Evolutionary conservation across 2,329 filamentous ascomycete species (phyloP).

Genomic region (Scytalidium sp.): DNA sequence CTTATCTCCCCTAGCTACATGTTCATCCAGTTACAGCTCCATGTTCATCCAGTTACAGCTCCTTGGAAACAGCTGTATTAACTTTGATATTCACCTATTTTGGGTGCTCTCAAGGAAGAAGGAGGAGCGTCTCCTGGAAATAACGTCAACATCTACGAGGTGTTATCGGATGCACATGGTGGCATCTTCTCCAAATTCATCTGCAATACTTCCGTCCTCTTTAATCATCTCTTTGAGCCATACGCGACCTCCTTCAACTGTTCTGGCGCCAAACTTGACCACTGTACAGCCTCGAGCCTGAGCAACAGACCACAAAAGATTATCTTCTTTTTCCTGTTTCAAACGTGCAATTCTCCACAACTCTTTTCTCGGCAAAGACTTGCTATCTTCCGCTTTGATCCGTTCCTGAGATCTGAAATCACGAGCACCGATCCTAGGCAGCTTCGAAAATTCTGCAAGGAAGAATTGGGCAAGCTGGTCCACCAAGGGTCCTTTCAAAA

Average conservation of each 20-base stretch:
- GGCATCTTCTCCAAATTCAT: slow-evolving; percentile 76
- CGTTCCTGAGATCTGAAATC: slow-evolving; percentile 65
- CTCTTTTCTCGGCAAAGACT: slow-evolving; percentile 39
- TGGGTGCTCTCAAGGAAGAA: too few relatives aligned
- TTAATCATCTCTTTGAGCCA: slow-evolving; percentile 78
- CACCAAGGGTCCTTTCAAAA: slow-evolving; percentile 73
- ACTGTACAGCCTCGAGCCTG: slow-evolving; percentile 78
- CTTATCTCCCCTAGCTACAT: too few relatives aligned
- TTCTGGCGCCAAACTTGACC: slow-evolving; percentile 83
- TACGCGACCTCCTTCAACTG: slow-evolving; percentile 74
- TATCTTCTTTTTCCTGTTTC: slow-evolving; percentile 53
- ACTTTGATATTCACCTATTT: too few relatives aligned
- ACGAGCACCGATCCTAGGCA: slow-evolving; percentile 79
- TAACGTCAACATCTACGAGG: background rate
- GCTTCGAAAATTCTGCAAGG: slow-evolving; percentile 69
- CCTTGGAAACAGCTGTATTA: too few relatives aligned
- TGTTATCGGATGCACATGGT: slow-evolving; percentile 67
- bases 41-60: too few relatives aligned
- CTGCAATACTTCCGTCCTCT: slow-evolving; percentile 68
- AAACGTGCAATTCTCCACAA: slow-evolving; percentile 55
- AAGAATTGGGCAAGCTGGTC: slow-evolving; percentile 69
- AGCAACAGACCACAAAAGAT: slow-evolving; percentile 79
- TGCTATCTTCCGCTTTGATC: slow-evolving; percentile 37
- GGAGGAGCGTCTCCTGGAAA: background rate
- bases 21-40: too few relatives aligned